phyloP scores from a whole-genome alignment of 148 eudicot species.

The Chenopodium berlandieri region DNA sequence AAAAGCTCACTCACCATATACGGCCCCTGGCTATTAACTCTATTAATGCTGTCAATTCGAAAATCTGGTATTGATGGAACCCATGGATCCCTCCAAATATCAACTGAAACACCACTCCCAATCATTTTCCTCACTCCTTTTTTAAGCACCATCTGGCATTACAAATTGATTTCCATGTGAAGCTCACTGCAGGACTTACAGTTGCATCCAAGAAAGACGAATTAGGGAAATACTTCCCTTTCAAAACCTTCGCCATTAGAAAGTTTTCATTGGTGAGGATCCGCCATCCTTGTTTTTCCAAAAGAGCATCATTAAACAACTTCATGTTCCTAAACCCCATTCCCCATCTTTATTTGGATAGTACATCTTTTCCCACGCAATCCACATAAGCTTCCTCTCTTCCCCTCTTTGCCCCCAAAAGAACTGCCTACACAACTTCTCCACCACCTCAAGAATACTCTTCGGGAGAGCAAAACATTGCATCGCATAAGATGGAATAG shows the following conservation, averaged over 20 bases:
- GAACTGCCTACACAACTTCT: background rate
- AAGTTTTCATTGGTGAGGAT: background rate
- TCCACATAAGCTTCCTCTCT: background rate
- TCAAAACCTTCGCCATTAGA: background rate
- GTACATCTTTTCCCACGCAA: background rate
- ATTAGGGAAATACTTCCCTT: background rate
- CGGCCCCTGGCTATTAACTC: no score
- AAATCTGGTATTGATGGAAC: no score
- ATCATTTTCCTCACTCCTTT: background rate
- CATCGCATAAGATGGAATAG: background rate
- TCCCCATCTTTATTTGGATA: background rate
- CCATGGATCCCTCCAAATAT: background rate
- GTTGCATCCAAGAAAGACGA: background rate
- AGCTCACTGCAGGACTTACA: background rate
- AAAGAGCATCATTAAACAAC: background rate
- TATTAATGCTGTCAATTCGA: no score
- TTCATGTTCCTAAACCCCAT: background rate
- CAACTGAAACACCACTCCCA: background rate
- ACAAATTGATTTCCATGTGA: background rate
- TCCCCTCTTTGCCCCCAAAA: background rate
- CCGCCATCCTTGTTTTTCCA: background rate
- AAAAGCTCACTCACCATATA: no score
- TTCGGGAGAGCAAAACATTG: background rate
- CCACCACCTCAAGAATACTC: background rate
- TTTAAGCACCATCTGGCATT: background rate